phyloP scores from a whole-genome alignment of 176 grass and related monocot species.

The Eleusine indica region DNA sequence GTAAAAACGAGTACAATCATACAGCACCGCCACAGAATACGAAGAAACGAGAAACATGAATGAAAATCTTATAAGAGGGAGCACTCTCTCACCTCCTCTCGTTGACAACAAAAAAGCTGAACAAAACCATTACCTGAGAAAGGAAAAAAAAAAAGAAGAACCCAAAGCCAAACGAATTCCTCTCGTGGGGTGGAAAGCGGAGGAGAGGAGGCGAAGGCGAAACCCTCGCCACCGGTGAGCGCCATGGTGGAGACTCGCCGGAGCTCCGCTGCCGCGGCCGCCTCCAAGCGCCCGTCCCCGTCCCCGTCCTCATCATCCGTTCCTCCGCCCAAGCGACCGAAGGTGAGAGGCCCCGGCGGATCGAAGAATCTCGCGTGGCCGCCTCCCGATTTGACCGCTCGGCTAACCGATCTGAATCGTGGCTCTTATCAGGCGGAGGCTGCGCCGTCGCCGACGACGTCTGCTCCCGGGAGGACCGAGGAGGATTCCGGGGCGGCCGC shows the following conservation, averaged over 20 bases:
- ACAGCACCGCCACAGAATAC: background rate
- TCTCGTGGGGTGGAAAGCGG: slow-evolving; percentile 5
- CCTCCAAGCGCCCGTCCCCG: slow-evolving; percentile 53
- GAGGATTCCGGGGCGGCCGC: slow-evolving; percentile 39
- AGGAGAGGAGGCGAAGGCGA: slow-evolving; percentile 13
- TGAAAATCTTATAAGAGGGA: slow-evolving; percentile 24
- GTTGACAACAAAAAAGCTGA: slow-evolving; percentile 34
- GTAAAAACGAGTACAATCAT: background rate
- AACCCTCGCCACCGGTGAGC: slow-evolving; percentile 48
- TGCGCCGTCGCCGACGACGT: slow-evolving; percentile 44
- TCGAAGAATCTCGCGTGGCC: slow-evolving; percentile 17
- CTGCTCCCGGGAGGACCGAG: slow-evolving; percentile 41
- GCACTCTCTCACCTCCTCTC: background rate
- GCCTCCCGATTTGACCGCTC: slow-evolving; percentile 24
- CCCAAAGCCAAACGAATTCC: slow-evolving; percentile 21
- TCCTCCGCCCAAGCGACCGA: slow-evolving; percentile 68
- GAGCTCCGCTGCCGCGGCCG: slow-evolving; percentile 68
- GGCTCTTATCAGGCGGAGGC: slow-evolving; percentile 24
- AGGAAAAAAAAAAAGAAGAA: background rate
- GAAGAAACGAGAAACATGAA: background rate
- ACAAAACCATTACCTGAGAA: slow-evolving; percentile 33
- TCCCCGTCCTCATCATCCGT: slow-evolving; percentile 54
- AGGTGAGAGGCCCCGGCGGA: slow-evolving; percentile 60
- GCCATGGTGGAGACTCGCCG: slow-evolving; percentile 98
- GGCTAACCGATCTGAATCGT: slow-evolving; percentile 47